Percentiles rank a stretch among this genome's conserved stretches.
These are phyloP conservation scores for Globisporangium sylvaticum DNA, from an alignment of 352 stramenopile genomes.

Conservation along the genomic window DNA sequence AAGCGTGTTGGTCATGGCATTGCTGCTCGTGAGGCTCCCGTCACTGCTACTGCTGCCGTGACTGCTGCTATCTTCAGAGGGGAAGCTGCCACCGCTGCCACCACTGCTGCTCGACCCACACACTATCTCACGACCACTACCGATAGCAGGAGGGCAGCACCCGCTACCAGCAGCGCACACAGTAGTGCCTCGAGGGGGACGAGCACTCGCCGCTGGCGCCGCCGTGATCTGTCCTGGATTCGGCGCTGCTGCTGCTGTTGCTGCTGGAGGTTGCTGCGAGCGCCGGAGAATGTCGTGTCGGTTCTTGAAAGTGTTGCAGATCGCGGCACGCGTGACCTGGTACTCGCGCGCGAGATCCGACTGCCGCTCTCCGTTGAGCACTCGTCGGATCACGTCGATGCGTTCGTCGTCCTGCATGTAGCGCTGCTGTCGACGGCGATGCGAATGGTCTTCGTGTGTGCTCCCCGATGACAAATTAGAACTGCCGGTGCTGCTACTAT, in stretches of 20 bases:
- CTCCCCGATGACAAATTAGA: not conserved
- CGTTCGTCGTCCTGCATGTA: constrained; percentile 14
- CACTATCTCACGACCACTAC: not conserved
- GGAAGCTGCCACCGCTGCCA: not conserved
- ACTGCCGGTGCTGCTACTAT: not conserved
- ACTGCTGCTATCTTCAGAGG: not conserved
- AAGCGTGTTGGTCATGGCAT: not conserved
- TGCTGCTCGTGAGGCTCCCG: not conserved
- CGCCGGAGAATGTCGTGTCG: constrained; percentile 40
- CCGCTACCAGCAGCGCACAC: not conserved
- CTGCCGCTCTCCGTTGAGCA: constrained; percentile 56
- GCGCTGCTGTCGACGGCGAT: constrained; percentile 1
- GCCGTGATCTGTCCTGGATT: not conserved
- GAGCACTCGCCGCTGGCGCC: not conserved
- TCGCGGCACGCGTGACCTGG: constrained; percentile 53
- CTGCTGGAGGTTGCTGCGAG: not conserved
- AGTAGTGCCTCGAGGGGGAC: not conserved
- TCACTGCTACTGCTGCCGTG: not conserved
- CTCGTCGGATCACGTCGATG: constrained; percentile 17
- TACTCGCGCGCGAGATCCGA: constrained; percentile 63
- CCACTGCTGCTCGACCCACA: not conserved
- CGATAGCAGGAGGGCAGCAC: not conserved
- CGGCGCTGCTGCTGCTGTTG: not conserved
- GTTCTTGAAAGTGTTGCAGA: constrained; percentile 67
- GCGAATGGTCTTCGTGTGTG: not conserved